Evolutionary conservation across 805 yeast genomes (phyloP).

Genomic region (Blastobotrys americana): DNA sequence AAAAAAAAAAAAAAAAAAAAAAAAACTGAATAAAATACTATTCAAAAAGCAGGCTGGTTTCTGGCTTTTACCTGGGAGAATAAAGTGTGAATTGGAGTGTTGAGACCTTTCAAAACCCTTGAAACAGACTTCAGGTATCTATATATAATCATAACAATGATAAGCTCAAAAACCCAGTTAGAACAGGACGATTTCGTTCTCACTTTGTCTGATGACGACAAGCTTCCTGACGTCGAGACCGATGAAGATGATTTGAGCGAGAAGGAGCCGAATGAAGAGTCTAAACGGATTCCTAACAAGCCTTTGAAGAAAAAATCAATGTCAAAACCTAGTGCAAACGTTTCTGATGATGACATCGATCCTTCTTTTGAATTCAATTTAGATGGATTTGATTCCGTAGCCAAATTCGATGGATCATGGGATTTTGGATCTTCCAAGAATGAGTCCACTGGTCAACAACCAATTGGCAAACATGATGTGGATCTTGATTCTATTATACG

Average conservation of each 20-base stretch:
- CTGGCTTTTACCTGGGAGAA: no score
- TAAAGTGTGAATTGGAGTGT: no score
- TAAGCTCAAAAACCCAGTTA: no score
- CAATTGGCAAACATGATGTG: constrained; percentile 44
- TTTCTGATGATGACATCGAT: constrained; percentile 48
- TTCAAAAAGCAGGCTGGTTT: no score
- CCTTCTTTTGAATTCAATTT: constrained; percentile 67
- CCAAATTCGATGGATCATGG: constrained; percentile 66
- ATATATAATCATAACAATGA: no score
- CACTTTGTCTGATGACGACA: constrained; percentile 77
- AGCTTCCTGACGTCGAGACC: constrained; percentile 45
- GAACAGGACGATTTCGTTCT: constrained; percentile 64
- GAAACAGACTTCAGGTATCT: no score
- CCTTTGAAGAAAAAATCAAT: constrained; percentile 15
- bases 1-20: constrained; percentile 3
- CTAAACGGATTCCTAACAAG: constrained; percentile 13
- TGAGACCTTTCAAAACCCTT: no score
- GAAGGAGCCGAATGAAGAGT: constrained; percentile 18
- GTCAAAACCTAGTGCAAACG: constrained; percentile 28
- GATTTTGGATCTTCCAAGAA: constrained; percentile 59
- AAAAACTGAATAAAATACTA: no score
- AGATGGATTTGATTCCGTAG: constrained; percentile 35
- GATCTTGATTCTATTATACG: constrained; percentile 83
- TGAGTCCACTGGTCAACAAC: constrained; percentile 29
- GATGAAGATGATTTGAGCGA: constrained; percentile 37